These are phyloP conservation scores for Fusarium chuoi DNA, from an alignment of 2,329 filamentous ascomycete species.

Conservation along the genomic window DNA sequence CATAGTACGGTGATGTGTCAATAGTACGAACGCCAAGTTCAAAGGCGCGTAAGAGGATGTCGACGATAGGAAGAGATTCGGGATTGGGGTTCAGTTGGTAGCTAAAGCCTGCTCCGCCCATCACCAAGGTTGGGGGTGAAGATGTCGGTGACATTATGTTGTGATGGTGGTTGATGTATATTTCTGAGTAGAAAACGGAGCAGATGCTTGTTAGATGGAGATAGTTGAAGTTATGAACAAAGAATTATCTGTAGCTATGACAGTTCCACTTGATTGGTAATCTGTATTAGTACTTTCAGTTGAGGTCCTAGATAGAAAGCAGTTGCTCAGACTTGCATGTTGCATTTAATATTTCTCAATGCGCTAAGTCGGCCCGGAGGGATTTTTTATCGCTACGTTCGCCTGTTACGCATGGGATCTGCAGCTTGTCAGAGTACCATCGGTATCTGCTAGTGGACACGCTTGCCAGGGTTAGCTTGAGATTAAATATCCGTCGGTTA, in stretches of 20 bases:
- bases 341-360: not conserved
- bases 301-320: accelerated
- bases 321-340: too few relatives aligned
- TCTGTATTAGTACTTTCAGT: too few relatives aligned
- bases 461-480: not conserved
- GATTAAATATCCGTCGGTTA: not conserved
- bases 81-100: not conserved
- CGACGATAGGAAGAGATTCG: not conserved
- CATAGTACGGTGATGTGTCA: conserved; percentile 7
- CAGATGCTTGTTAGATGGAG: not conserved
- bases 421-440: not conserved
- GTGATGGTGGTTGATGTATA: not conserved
- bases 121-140: not conserved
- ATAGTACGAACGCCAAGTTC: not conserved
- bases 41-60: not conserved
- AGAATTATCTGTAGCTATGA: not conserved
- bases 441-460: not conserved
- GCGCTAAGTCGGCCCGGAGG: too few relatives aligned
- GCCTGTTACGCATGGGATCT: not conserved
- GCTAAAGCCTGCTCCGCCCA: conserved; percentile 8
- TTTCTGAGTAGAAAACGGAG: accelerated
- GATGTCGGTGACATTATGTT: not conserved
- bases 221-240: too few relatives aligned
- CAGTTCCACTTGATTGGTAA: not conserved
- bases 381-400: not conserved